Base-by-base conservation (phyloP, 1,284 basidiomycete genomes). In the Heterobasidion annosum region DNA sequence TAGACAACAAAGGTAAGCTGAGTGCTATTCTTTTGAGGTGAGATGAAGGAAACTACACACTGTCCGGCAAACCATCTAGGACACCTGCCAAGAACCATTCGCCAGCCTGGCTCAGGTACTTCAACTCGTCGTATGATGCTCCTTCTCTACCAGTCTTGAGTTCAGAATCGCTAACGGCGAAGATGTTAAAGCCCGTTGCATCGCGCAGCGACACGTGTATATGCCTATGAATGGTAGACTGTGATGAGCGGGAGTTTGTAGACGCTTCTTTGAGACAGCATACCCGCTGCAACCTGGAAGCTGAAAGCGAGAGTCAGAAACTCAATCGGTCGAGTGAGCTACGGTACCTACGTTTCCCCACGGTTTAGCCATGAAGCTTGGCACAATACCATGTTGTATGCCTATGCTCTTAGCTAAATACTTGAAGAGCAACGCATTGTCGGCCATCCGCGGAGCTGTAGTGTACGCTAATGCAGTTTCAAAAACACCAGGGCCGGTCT, bases 311-410 rank as follows among this genome's bases (percentile, higher is more conserved):
- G 45, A 16, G 19, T 32, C 4, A 45, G 25, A 25, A 25, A 25
- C 3, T 25, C 25, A 25, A 25, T 25, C 25, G 5, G 5, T 25
- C 5, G 25, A 25, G 25, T 25, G 25, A 25, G 25, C 25, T 5
- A 25, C 5, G 25, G 25, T 25, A 73, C 86, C 66, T 65, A 93
- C 92, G 64, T 91, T 85, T 50, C 83, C 86, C 87, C 89, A 95
- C 19, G 95, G 96, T 64, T 98, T 98, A 0, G 96, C 95, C 96
- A 99, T 98, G 69, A 99, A 99, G 56, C 92, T 96, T 0, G 95
- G 95, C 49, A 92, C 79, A 53, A 99, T 79, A 8, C 88, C 90
- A 60, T 89, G 77, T 67, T 88, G 84, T 79, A 97, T 92, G 0
- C 95, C 95, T 2, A 96, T 70, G 59, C 91, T 93, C 74, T 98